Evolutionary conservation across 768 basidiomycete genomes (phyloP), one percentile per base, ranked within the genome.

Genomic region (Imleria badia): DNA sequence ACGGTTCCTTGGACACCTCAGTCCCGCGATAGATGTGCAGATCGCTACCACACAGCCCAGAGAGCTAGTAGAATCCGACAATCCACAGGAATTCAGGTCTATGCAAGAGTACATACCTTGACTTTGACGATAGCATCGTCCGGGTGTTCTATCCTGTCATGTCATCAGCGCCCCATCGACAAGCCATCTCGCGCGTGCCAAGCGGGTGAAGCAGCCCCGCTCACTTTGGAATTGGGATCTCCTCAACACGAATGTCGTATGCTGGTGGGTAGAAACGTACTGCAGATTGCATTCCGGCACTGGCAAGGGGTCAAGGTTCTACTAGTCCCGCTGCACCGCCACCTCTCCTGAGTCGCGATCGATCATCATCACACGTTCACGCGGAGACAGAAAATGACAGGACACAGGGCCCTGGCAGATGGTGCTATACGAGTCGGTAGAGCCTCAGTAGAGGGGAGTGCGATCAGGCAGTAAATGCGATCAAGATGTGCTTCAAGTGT

Each of bases 81-180:
- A 52, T 45, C 33, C 44, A 52, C 14, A 45, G 31, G 23, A 46
- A 51, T 29, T 6, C 6, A 1, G n/a, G 11, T 40, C 8, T 9
- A 22, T 26, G n/a, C 19, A 15, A 10, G 29, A 34, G 19, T 12
- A 61, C 77, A 48, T 57, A 84, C 89, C 70, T 79, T 81, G 49
- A 90, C 81, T 75, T 85, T 89, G 50, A 91, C 79, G 42, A 92
- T 87, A 2, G 81, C 89, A 73, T 91, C 88, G 65, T 91, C 89
- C 1, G 86, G 81, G 56, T 89, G 76, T 53, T 82, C 75, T 44
- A 91, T 83, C 53, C 88, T 89, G 55, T 9, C 19, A n/a, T 30
- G 13, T 23, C 13, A 45, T 48, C 26, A 48, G 8, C 23, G 39
- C 3, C 34, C 5, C 23, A 26, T 43, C 40, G 15, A 51, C 9